A percentile compares a stretch with the other conserved stretches of the same genome.
Evolutionary conservation across 495 filamentous ascomycete species (phyloP).

Genomic region (Penicillium canariense): DNA sequence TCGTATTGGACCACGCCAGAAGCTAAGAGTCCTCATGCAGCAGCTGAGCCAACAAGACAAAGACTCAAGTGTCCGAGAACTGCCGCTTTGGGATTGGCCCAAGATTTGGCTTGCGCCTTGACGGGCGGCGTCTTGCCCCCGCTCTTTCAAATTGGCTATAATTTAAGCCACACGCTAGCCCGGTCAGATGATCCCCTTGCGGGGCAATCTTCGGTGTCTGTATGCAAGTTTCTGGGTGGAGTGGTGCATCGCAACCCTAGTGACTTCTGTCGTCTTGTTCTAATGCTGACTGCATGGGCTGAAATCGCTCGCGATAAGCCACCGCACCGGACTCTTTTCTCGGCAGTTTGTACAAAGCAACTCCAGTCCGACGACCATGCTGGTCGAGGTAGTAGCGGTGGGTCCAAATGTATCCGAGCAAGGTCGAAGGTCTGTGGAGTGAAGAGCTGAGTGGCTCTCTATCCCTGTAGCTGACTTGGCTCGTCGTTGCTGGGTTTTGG

Average conservation of each 20-base stretch:
- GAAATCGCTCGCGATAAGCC: background rate
- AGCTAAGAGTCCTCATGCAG: constrained; percentile 5
- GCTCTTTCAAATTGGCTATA: constrained; percentile 5
- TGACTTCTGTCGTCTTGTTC: constrained; percentile 4
- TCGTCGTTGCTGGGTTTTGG: background rate
- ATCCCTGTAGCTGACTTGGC: background rate
- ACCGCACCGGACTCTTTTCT: background rate
- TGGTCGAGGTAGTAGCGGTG: background rate
- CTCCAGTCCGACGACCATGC: background rate
- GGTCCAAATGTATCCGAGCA: background rate
- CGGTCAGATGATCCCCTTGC: constrained; percentile 7
- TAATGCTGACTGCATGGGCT: constrained; percentile 14
- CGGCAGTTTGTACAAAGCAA: background rate
- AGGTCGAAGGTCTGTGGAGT: background rate
- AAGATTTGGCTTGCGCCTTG: background rate
- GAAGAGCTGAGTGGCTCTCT: background rate
- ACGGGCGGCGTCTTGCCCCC: background rate
- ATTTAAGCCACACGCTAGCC: constrained; percentile 11
- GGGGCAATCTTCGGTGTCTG: background rate
- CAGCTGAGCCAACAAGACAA: background rate
- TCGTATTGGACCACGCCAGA: background rate
- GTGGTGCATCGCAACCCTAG: background rate
- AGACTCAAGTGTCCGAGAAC: background rate
- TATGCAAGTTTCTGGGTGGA: constrained; percentile 1
- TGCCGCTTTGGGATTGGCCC: background rate